Percentiles rank a stretch among this genome's conserved stretches.
phyloP scores from a whole-genome alignment of 352 stramenopile genomes.

The Globisporangium solare region DNA sequence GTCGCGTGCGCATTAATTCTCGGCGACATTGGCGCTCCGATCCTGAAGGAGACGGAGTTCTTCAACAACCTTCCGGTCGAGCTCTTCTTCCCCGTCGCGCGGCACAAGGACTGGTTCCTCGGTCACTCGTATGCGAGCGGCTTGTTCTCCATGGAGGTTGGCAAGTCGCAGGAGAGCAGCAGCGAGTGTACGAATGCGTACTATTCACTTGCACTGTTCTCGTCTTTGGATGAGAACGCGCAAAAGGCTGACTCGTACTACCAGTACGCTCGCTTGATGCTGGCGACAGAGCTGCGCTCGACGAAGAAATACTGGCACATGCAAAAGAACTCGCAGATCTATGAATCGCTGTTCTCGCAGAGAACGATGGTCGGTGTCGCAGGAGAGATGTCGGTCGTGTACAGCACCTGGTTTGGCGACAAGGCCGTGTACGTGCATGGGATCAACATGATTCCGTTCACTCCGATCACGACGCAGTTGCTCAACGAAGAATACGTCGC shows the following conservation, averaged over 20 bases:
- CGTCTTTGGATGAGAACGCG: slow-evolving; percentile 46
- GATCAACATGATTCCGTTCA: slow-evolving; percentile 85
- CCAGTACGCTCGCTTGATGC: slow-evolving; percentile 88
- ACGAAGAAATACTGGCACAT: slow-evolving; percentile 98
- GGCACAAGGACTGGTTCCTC: slow-evolving; percentile 96
- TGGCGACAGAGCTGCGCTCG: slow-evolving; percentile 91
- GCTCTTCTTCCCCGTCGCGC: slow-evolving; percentile 77
- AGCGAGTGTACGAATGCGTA: slow-evolving; percentile 96
- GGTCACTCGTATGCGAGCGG: slow-evolving; percentile 95
- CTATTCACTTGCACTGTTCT: slow-evolving; percentile 90
- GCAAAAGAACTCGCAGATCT: slow-evolving; percentile 59
- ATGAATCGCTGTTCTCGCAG: slow-evolving; percentile 65
- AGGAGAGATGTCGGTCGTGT: slow-evolving; percentile 69
- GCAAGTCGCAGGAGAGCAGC: slow-evolving; percentile 95
- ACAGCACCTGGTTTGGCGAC: slow-evolving; percentile 84
- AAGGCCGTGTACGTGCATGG: slow-evolving; percentile 70
- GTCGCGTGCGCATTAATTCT: slow-evolving; percentile 53
- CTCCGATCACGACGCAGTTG: slow-evolving; percentile 57
- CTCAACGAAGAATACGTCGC: slow-evolving; percentile 55
- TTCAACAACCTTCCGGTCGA: slow-evolving; percentile 43
- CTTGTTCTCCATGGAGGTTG: slow-evolving; percentile 91
- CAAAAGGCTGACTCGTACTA: slow-evolving; percentile 42
- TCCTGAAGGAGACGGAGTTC: slow-evolving; percentile 43
- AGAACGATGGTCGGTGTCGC: slow-evolving; percentile 82
- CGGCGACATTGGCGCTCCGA: slow-evolving; percentile 61